Percentiles rank a stretch among this genome's conserved stretches.
These are phyloP conservation scores for Sophora flavescens DNA, from an alignment of 306 rosid species.

Conservation along the genomic window DNA sequence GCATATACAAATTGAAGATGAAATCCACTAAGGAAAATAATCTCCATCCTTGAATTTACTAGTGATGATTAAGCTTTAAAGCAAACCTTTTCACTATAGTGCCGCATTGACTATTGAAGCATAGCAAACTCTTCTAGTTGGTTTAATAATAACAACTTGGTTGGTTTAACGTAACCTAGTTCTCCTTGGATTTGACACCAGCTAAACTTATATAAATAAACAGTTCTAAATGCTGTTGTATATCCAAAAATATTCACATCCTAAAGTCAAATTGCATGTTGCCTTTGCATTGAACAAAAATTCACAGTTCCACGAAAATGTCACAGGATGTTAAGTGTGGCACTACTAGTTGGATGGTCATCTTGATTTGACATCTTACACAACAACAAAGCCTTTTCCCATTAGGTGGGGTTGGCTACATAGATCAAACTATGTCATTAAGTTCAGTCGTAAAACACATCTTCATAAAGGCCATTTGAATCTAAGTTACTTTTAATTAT, in stretches of 20 bases:
- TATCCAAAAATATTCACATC: neutral
- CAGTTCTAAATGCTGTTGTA: neutral
- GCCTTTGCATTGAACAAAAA: slow-evolving; percentile 1
- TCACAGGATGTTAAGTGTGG: neutral
- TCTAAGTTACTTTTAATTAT: no score
- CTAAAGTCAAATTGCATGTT: slow-evolving; percentile 1
- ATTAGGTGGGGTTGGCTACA: no score
- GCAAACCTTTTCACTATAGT: slow-evolving; percentile 17
- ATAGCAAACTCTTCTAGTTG: neutral
- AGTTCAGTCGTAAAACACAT: no score
- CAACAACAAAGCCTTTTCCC: no score
- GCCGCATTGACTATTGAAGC: neutral
- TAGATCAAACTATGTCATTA: no score
- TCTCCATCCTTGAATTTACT: slow-evolving; percentile 24
- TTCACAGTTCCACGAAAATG: neutral
- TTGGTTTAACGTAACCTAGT: slow-evolving; percentile 10
- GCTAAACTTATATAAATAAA: neutral
- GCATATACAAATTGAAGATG: slow-evolving; percentile 34
- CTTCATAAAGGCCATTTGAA: no score
- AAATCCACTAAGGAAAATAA: slow-evolving; percentile 25
- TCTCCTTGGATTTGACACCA: neutral
- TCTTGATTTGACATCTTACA: slow-evolving; percentile 4
- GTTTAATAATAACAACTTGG: neutral
- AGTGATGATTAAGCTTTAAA: slow-evolving; percentile 25
- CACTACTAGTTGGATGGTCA: neutral